phyloP scores from a whole-genome alignment of 352 stramenopile genomes.

The Nothophytophthora sp. region DNA sequence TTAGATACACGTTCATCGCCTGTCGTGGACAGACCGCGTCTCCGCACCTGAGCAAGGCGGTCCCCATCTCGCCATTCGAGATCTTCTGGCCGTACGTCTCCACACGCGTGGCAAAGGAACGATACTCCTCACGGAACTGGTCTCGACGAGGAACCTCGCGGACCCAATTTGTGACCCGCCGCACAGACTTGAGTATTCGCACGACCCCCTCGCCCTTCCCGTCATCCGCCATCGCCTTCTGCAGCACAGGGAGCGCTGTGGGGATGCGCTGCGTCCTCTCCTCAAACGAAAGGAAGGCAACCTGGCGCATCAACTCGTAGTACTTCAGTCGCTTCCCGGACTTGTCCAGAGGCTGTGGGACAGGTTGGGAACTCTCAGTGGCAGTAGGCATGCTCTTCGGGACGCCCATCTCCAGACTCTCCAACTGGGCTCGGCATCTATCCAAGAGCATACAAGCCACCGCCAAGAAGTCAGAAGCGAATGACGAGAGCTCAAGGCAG shows the following conservation, averaged over 20 bases:
- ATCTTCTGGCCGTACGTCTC: slow-evolving; percentile 14
- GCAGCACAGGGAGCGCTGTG: slow-evolving; percentile 12
- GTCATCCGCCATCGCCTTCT: slow-evolving; percentile 19
- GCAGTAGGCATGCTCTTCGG: background rate
- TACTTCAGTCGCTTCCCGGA: background rate
- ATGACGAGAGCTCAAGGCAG: background rate
- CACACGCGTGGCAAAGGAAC: slow-evolving; percentile 5
- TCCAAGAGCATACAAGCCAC: slow-evolving; percentile 1
- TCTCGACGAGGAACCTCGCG: slow-evolving; percentile 1
- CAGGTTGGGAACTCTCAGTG: background rate
- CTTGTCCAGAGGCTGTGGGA: background rate
- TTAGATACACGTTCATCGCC: too few species aligned
- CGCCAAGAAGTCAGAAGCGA: background rate
- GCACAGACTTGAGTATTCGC: slow-evolving; percentile 1
- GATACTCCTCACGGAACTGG: slow-evolving; percentile 7
- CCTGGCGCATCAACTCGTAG: too few species aligned
- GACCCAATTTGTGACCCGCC: slow-evolving; percentile 10
- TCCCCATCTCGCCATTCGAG: background rate
- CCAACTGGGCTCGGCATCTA: slow-evolving; percentile 21
- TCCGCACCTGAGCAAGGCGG: slow-evolving; percentile 15
- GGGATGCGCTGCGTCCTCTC: slow-evolving; percentile 7
- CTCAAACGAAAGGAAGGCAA: too few species aligned
- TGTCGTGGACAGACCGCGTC: too few species aligned
- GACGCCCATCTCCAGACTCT: slow-evolving; percentile 22
- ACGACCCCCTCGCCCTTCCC: background rate